A percentile compares a stretch with the other conserved stretches of the same genome.
Conservation (phyloP, 2,329 filamentous ascomycete species). For the Stachybotrys chartarum region DNA sequence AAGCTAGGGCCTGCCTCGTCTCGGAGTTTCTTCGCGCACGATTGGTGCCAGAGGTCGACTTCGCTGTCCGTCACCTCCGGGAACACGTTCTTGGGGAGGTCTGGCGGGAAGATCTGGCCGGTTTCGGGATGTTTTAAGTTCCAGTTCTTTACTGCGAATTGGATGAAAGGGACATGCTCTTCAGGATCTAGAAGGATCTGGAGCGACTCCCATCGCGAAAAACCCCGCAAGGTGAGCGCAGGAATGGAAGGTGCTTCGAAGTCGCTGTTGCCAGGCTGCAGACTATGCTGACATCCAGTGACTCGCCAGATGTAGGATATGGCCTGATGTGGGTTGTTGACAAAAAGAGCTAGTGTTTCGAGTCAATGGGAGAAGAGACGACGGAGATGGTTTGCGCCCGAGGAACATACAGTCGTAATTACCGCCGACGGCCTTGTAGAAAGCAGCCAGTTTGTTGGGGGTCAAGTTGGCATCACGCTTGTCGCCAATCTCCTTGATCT, state of each 20-base stretch:
- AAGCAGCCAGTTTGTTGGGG: slow-evolving; percentile 65
- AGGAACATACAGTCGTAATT: slow-evolving; percentile 58
- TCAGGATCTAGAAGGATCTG: slow-evolving; percentile 82
- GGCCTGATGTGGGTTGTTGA: slow-evolving; percentile 62
- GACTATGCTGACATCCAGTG: slow-evolving; percentile 80
- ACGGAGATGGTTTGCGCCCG: background rate
- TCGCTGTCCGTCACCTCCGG: slow-evolving; percentile 66
- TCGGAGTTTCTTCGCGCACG: slow-evolving; percentile 63
- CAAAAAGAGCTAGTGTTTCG: slow-evolving; percentile 56
- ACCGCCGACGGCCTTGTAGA: slow-evolving; percentile 68
- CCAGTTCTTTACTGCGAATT: slow-evolving; percentile 73
- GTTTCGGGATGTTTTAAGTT: slow-evolving; percentile 68
- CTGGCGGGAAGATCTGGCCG: slow-evolving; percentile 56
- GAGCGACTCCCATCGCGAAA: slow-evolving; percentile 89
- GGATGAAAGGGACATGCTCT: slow-evolving; percentile 78
- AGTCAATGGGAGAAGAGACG: background rate
- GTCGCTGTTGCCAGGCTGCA: slow-evolving; percentile 68
- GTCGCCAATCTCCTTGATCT: slow-evolving; percentile 45
- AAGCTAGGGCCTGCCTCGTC: slow-evolving; percentile 38
- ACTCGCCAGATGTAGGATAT: slow-evolving; percentile 92
- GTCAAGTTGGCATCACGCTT: slow-evolving; percentile 45
- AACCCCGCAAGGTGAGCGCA: slow-evolving; percentile 74
- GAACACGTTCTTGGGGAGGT: slow-evolving; percentile 56
- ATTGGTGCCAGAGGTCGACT: slow-evolving; percentile 82
- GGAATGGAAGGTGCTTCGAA: slow-evolving; percentile 74